Evolutionary conservation across 2,329 filamentous ascomycete genomes (phyloP), one percentile per base, ranked within the genome.

Genomic region (Raffaelea ambrosiae): DNA sequence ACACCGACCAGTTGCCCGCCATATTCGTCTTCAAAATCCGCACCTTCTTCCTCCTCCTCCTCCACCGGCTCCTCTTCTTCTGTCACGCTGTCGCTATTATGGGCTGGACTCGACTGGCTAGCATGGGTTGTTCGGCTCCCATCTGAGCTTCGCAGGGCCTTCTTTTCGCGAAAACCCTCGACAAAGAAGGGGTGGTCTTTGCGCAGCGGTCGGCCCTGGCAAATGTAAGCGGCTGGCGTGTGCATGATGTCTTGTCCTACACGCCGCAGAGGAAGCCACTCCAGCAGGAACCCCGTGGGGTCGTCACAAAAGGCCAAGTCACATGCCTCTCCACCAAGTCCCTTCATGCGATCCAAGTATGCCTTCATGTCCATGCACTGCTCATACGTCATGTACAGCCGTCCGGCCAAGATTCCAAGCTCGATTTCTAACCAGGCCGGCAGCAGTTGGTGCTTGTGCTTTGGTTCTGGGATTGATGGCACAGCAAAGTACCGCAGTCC

Each of bases 201-300:
- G 0, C 61, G 61, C 0, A 81, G 61, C 0, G 63, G 57, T 51
- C 74, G 76, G 18, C 76, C 72, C 13, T 72, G 71, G 2, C 69
- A 70, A 7, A 80, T 49, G 54, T 72, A 74, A 0, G 76, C 77
- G 73, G 82, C 79, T 0, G 76, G 77, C 0, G 76, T 81, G 20
- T 80, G 47, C 9, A 68, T 57, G 46, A 81, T 70, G 49, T 81
- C 76, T 48, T 79, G 74, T 0, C 72, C 72, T 40, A 73, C 74
- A 2, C 77, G 70, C 1, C 73, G 66, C 0, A 76, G 48, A 0
- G 71, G 62, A 0, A 81, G 61, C 77, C 76, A 82, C 40, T 81
- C 76, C 26, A 73, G 66, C 0, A 81, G 54, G 54, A 77, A 78
- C 0, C 57, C 62, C 9, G 71, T 52, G 0, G 70, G 69, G 20